phyloP scores from a whole-genome alignment of 2,329 filamentous ascomycete genomes.

The Hypoxylon sp. region DNA sequence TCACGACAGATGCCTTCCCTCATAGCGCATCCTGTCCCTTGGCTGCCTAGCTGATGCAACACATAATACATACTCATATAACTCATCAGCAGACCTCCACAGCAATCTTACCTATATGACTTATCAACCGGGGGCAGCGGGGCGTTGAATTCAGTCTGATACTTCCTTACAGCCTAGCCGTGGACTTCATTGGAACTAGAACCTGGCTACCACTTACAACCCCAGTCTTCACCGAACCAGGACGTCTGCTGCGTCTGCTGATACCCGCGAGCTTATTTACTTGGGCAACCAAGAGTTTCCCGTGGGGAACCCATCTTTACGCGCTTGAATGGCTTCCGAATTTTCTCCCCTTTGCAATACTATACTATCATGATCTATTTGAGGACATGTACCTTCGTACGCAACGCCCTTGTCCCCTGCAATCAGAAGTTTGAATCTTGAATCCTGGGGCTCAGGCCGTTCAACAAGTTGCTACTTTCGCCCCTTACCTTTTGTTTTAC shows the following conservation, averaged over 20 bases:
- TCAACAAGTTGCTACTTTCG: neutral
- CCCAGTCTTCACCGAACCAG: slow-evolving; percentile 39
- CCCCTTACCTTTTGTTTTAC: neutral
- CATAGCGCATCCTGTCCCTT: slow-evolving; percentile 2
- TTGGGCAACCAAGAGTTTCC: neutral
- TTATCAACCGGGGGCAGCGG: slow-evolving; percentile 11
- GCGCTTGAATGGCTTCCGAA: neutral
- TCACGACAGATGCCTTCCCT: slow-evolving; percentile 28
- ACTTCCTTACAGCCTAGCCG: slow-evolving; percentile 1
- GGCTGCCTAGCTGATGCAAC: slow-evolving; percentile 35
- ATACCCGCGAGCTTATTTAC: slow-evolving; percentile 17
- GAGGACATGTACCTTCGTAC: slow-evolving; percentile 1
- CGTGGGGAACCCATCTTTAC: slow-evolving; percentile 1
- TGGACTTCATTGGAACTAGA: neutral
- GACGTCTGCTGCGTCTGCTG: slow-evolving; percentile 23
- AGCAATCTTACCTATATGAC: slow-evolving; percentile 15
- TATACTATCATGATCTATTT: neutral
- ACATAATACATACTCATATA: slow-evolving; percentile 24
- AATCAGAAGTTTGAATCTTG: too few relatives aligned
- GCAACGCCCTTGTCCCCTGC: neutral
- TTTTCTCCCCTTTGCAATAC: slow-evolving; percentile 1
- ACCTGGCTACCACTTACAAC: slow-evolving; percentile 26
- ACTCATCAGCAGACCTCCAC: slow-evolving; percentile 31
- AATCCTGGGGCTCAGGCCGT: neutral
- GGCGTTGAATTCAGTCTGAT: slow-evolving; percentile 3